phyloP scores from a whole-genome alignment of 352 stramenopile species.

The Blastocystis sp. region DNA sequence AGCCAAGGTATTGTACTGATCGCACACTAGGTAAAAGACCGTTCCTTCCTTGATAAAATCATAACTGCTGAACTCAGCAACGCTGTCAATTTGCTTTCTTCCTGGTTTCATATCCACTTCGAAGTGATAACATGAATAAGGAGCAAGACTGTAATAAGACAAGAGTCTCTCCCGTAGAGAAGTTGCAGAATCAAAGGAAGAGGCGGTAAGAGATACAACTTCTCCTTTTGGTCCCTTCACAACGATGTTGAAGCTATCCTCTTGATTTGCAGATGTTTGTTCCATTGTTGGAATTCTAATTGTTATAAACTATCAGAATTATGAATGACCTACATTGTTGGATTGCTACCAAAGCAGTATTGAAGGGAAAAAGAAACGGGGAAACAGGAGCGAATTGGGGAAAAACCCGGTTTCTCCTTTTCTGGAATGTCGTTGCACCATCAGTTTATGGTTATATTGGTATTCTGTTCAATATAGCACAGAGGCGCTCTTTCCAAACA shows the following conservation, averaged over 20 bases:
- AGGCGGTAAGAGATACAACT: neutral
- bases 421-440: neutral
- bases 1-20: constrained; percentile 27
- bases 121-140: constrained; percentile 34
- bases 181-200: neutral
- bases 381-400: neutral
- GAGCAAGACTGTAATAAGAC: constrained; percentile 10
- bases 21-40: constrained; percentile 20
- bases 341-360: constrained; percentile 1
- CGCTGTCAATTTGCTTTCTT: neutral
- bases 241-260: neutral
- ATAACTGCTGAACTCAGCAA: neutral
- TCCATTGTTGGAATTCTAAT: neutral
- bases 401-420: neutral
- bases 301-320: neutral
- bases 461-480: neutral
- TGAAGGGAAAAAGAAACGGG: neutral
- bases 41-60: constrained; percentile 7
- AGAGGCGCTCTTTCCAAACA: neutral
- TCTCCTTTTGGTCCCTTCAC: constrained; percentile 32
- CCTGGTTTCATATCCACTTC: constrained; percentile 11
- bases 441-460: neutral
- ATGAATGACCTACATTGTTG: neutral
- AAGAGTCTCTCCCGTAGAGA: neutral
- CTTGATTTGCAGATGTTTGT: neutral